Base-by-base conservation (phyloP, 805 yeast species). In the Yamadazyma olivae region DNA sequence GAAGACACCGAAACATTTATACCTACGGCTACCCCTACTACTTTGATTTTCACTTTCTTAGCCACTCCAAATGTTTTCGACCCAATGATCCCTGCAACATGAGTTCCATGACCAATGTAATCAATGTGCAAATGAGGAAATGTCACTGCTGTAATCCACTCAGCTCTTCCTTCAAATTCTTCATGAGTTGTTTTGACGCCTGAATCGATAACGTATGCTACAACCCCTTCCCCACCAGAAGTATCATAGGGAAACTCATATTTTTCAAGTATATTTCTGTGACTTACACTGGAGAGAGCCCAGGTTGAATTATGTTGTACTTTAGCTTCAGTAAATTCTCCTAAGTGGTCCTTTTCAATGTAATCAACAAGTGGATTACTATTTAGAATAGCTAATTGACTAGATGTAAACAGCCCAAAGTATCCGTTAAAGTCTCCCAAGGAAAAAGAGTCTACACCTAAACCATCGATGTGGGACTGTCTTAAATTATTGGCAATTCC, bases 191-290 rank as follows among this genome's bases (percentile, higher is more conserved):
- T 62, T 43, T 59, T 61, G 9, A 85, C 77, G 2, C 99, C 98
- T 1, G 95, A 83, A 57, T 90, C 98, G 33, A 89, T 68, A 21
- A 90, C 76, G 54, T 90, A 90, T 0, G 81, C 95, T 40, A 75
- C 74, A 1, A 87, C 85, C 18, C 70, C 75, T 35, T 65, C 63
- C 0, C 95, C 95, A 30, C 57, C 55, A 17, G 55, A 56, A 0
- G 59, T 56, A 31, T 77, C 74, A 48, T 72, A 83, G 40, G 63
- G 60, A 50, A 76, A 84, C n/a, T 68, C 54, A 14, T 62, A 60
- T 21, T 40, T 20, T 29, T 45, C 33, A 32, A 34, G 39, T 17
- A 57, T n/a, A n/a, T n/a, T n/a, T n/a, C n/a, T n/a, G n/a, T n/a
- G n/a, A n/a, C n/a, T n/a, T n/a, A n/a, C n/a, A n/a, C n/a, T n/a